Conservation (phyloP, 179 eudicot genomes). For the Vitellaria paradoxa region DNA sequence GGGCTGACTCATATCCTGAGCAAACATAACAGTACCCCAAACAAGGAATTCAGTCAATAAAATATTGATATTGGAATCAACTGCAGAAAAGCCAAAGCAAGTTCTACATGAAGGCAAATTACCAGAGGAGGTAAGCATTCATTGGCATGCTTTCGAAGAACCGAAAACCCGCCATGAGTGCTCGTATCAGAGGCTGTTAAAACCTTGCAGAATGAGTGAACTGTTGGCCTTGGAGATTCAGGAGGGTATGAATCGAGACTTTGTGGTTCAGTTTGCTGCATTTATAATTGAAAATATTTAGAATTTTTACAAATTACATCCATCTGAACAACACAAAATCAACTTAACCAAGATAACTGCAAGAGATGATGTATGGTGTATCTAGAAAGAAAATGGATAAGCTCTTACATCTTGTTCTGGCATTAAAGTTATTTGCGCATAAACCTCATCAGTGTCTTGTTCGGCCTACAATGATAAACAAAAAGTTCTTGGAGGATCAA, state of each 20-base stretch:
- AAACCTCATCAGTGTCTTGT: slow-evolving; percentile 86
- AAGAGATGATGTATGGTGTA: neutral
- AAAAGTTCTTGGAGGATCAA: slow-evolving; percentile 4
- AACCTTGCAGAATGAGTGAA: slow-evolving; percentile 75
- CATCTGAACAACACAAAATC: neutral
- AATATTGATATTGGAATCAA: neutral
- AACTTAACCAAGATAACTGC: neutral
- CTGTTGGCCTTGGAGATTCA: slow-evolving; percentile 56
- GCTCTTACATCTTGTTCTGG: slow-evolving; percentile 67
- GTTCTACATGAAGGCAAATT: slow-evolving; percentile 8
- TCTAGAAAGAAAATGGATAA: neutral
- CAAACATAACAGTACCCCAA: neutral
- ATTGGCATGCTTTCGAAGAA: slow-evolving; percentile 78
- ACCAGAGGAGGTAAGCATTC: slow-evolving; percentile 92
- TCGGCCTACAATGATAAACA: slow-evolving; percentile 59
- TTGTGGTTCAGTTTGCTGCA: slow-evolving; percentile 57
- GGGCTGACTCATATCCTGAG: slow-evolving; percentile 72
- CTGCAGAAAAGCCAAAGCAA: neutral
- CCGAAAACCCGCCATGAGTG: slow-evolving; percentile 95
- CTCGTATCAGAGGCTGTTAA: slow-evolving; percentile 94
- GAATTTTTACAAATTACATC: neutral
- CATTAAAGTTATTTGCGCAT: slow-evolving; percentile 69
- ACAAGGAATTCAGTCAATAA: neutral
- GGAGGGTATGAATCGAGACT: slow-evolving; percentile 43
- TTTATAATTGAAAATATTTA: neutral